Base-by-base conservation (phyloP, 2,329 filamentous ascomycete genomes). In the Kalmusia sp. region DNA sequence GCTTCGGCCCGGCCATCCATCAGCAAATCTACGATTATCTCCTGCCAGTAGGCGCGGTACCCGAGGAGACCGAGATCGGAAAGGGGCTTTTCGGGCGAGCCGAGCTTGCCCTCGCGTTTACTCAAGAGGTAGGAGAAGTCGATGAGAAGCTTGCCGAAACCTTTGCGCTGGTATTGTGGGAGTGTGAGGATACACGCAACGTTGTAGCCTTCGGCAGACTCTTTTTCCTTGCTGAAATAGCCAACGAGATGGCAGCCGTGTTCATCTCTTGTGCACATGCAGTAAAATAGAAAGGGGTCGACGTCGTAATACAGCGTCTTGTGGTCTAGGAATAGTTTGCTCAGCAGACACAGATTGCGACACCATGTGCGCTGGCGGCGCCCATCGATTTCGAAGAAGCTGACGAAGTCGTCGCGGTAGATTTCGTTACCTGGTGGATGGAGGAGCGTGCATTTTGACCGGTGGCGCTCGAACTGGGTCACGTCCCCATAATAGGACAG, bases 271-370 rank as follows among this genome's bases (percentile, higher is more conserved):
- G 88, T 89, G 22, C 91, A 91, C 93, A 99, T 97, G 74, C 96
- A 93, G 76, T 99, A 99, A 79, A 99, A 99, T 30, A 99, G 79
- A 71, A 99, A 99, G 0, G 95, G 95, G 60, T 99, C 95, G n/a
- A 99, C 95, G 66, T 99, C 95, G 78, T 99, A 99, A 80, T 97
- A 99, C 6, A 99, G 86, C 4, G 95, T 98, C 76, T 99, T 99
- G 74, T 97, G 96, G 62, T 96, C 95, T 31, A 99, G 83, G 71
- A 99, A 99, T 77, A 98, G 91, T 70, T 99, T 99, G 19, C 90
- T 95, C 14, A 99, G 81, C 8, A 99, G 80, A 74, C 95, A 99
- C 4, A 99, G 83, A 64, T 99, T 99, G 47, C 96, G 90, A 69
- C 95, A 99, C 87, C 95, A 99, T 1, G 93, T 96, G 3, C 93